A percentile compares a stretch with the other conserved stretches of the same genome.
Conservation (phyloP, 2,329 filamentous ascomycete species). For the Bipolaris zeicola region DNA sequence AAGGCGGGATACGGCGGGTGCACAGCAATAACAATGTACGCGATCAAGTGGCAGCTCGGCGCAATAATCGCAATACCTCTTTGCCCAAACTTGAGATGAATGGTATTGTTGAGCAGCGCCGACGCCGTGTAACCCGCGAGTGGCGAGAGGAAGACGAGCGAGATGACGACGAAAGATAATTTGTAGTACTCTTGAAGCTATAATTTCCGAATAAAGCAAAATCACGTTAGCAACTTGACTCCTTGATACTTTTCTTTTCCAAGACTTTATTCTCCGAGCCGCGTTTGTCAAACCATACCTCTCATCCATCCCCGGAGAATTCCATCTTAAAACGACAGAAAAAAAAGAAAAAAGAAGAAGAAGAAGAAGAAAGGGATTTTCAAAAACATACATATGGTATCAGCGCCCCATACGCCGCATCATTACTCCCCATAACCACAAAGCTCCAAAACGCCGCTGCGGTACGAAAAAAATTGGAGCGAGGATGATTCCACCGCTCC, state of each 20-base stretch:
- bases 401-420: conserved; percentile 65
- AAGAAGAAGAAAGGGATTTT: not conserved
- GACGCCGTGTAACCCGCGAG: conserved; percentile 69
- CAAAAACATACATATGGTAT: conserved; percentile 54
- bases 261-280: not conserved
- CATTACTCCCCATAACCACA: conserved; percentile 70
- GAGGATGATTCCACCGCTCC: conserved; percentile 69
- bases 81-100: conserved; percentile 70
- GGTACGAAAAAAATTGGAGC: conserved; percentile 64
- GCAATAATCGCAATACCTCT: conserved; percentile 72
- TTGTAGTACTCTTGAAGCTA: conserved; percentile 67
- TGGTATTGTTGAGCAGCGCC: conserved; percentile 66
- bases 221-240: not conserved
- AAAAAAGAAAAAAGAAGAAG: too few relatives aligned
- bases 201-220: not conserved
- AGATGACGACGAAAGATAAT: conserved; percentile 66
- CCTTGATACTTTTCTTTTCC: not conserved
- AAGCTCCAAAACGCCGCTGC: conserved; percentile 66
- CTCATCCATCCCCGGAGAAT: too few relatives aligned
- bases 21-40: conserved; percentile 68
- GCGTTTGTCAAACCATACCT: too few relatives aligned
- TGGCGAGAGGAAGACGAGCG: conserved; percentile 69
- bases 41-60: conserved; percentile 65
- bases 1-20: conserved; percentile 74
- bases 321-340: too few relatives aligned